Evolutionary conservation across 345 rosid species (phyloP).

Genomic region (Salix dunnii): DNA sequence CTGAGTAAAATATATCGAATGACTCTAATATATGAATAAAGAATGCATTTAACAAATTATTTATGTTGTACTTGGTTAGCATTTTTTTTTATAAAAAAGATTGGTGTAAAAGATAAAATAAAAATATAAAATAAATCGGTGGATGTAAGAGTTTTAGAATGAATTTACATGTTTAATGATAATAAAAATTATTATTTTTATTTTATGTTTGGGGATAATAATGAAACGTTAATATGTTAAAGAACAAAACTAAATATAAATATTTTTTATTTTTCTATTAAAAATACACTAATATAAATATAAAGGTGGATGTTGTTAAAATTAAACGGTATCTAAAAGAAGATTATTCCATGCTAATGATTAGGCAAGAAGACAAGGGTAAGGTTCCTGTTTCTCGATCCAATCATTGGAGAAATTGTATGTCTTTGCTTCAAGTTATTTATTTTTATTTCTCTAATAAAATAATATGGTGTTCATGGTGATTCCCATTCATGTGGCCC

Average conservation of each 20-base stretch:
- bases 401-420: slow-evolving; percentile 28
- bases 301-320: slow-evolving; percentile 11
- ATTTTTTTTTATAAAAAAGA: too few relatives aligned
- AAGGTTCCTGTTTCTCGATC: slow-evolving; percentile 14
- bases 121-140: too few relatives aligned
- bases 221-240: too few relatives aligned
- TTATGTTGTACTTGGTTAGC: too few relatives aligned
- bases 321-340: slow-evolving; percentile 33
- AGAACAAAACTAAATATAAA: background rate
- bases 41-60: background rate
- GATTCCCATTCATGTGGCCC: slow-evolving; percentile 20
- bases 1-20: background rate
- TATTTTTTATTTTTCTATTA: background rate
- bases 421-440: slow-evolving; percentile 6
- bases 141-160: too few relatives aligned
- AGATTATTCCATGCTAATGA: slow-evolving; percentile 39
- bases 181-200: too few relatives aligned
- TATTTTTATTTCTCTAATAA: background rate
- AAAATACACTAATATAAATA: background rate
- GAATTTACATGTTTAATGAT: too few relatives aligned
- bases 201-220: too few relatives aligned
- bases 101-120: too few relatives aligned
- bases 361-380: slow-evolving; percentile 37
- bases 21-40: background rate
- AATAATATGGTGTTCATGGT: background rate